These are phyloP conservation scores for Aspergillus ruber DNA, from an alignment of 2,329 filamentous ascomycete species.

Conservation along the genomic window DNA sequence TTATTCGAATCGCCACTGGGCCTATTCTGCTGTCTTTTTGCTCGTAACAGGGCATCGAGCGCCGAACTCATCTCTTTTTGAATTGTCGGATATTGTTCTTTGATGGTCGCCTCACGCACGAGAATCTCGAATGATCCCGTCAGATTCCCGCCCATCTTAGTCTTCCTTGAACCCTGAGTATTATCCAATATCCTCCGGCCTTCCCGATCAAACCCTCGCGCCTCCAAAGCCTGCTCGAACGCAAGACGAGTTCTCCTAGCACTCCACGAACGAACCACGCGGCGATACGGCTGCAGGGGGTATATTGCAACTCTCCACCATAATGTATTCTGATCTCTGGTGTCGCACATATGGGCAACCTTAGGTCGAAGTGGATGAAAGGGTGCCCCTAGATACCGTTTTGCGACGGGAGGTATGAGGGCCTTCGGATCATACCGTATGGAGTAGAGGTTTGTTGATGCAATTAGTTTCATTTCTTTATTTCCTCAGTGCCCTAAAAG, in stretches of 20 bases:
- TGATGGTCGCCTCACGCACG: conserved; percentile 7
- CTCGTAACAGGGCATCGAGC: conserved; percentile 9
- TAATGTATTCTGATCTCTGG: conserved; percentile 37
- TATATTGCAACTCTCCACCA: conserved; percentile 42
- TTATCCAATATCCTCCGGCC: conserved; percentile 16
- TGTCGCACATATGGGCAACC: conserved; percentile 29
- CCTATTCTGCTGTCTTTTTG: not conserved
- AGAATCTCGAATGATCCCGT: conserved; percentile 33
- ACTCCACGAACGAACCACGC: conserved; percentile 43
- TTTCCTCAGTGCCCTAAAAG: not conserved
- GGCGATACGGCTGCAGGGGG: conserved; percentile 21
- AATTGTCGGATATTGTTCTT: conserved; percentile 9
- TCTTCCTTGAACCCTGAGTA: not conserved
- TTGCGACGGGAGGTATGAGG: conserved; percentile 21
- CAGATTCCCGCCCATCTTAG: conserved; percentile 16
- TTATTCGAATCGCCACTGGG: too few species aligned
- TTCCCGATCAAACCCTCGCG: conserved; percentile 38
- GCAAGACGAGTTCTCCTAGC: conserved; percentile 40
- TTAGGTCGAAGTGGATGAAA: conserved; percentile 33
- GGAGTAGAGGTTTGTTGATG: conserved; percentile 13
- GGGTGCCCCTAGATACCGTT: conserved; percentile 21
- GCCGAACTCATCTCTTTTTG: conserved; percentile 11
- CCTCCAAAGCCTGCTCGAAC: conserved; percentile 40
- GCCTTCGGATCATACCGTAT: conserved; percentile 19
- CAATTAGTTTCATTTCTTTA: conserved; percentile 14